Evolutionary conservation across 441 rosid genomes (phyloP), one percentile per base, ranked within the genome.

Genomic region (Manihot esculenta): DNA sequence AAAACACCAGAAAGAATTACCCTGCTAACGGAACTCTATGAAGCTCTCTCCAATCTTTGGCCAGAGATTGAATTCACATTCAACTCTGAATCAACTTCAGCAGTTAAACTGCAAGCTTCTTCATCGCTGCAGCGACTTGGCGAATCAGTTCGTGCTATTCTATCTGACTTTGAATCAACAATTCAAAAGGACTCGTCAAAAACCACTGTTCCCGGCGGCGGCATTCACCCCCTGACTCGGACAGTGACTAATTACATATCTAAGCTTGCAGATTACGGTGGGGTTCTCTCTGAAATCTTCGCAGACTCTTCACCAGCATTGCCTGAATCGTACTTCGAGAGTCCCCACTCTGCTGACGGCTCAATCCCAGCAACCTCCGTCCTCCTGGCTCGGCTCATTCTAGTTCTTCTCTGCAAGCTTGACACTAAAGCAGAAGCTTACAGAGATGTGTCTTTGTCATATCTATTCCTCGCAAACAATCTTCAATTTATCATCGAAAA

Each of bases 381-480:
- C 53, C 76, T 83, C 66, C 48, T 93, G 3, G 90, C 92, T 6
- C 79, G 94, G 94, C 75, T 91, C n/a, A 69, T 89, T 12, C 87
- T 93, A 47, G 78, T 91, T 61, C 72, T 87, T 62, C 71, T 93
- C 12, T 91, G 97, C 84, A 91, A 91, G 78, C 74, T 93, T 63
- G 96, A 93, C 74, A 74, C 77, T 8, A 91, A 85, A 71, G 87
- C 96, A 24, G 73, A 84, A 62, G 64, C 69, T 44, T 89, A 93
- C 81, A 87, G 81, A 62, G 92, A 89, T 56, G 80, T 82, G n/a
- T 75, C 90, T 14, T 84, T 86, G 18, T 85, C 97, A 3, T 93
- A 93, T 75, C 80, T 93, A 35, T 91, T 91, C 86, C 75, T 93
- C 3, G 91, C 92, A 0, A 93, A 93, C 79, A 93, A 91, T 68